These are phyloP conservation scores for Coriolopsis trogii DNA, from an alignment of 1,284 basidiomycete genomes.

Conservation along the genomic window DNA sequence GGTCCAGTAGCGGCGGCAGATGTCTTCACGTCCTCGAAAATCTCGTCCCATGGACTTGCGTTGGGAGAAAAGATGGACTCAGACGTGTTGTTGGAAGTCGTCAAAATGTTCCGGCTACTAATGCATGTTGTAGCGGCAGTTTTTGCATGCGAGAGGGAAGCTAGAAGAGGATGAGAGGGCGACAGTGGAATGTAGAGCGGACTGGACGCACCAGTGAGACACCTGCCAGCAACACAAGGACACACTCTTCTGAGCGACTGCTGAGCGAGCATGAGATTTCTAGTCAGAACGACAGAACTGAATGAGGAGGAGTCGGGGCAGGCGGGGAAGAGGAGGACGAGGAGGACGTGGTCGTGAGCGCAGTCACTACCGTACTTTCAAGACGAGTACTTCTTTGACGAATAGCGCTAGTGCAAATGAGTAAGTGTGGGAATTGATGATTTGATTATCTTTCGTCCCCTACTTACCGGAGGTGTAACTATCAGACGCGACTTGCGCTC, in stretches of 20 bases:
- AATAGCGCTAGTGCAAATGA: too few relatives aligned
- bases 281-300: too few relatives aligned
- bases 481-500: too few relatives aligned
- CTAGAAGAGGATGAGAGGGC: not conserved
- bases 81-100: not conserved
- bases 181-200: not conserved
- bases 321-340: too few relatives aligned
- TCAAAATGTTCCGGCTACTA: not conserved
- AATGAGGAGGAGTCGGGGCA: too few relatives aligned
- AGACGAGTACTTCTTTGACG: too few relatives aligned
- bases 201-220: slow-evolving; percentile 12
- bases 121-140: slow-evolving; percentile 5
- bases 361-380: too few relatives aligned
- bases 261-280: slow-evolving; percentile 20
- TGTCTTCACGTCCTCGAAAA: slow-evolving; percentile 50
- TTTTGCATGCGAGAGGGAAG: slow-evolving; percentile 10
- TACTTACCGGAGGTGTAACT: too few relatives aligned
- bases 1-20: slow-evolving; percentile 18
- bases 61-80: slow-evolving; percentile 31
- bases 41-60: slow-evolving; percentile 56
- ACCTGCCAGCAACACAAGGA: slow-evolving; percentile 14
- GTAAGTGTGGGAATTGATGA: too few relatives aligned
- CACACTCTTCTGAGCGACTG: slow-evolving; percentile 12
- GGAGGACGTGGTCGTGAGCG: too few relatives aligned
- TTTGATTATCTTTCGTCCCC: too few relatives aligned